Evolutionary conservation across 2,329 filamentous ascomycete species (phyloP), one percentile per base, ranked within the genome.

Genomic region (Dryadomyces quercivorus): DNA sequence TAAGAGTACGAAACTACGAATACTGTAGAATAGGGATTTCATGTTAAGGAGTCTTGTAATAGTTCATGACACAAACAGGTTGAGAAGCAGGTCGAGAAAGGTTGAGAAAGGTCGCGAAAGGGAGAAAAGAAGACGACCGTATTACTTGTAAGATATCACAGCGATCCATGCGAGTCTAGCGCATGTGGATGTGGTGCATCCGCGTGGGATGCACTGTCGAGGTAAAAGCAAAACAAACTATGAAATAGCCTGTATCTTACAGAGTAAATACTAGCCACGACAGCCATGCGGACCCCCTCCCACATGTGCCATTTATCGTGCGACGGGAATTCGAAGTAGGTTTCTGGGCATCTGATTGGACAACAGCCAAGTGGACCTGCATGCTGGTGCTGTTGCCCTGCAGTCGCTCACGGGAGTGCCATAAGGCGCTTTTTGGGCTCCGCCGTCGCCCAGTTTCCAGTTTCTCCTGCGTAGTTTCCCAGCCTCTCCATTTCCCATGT

Each of bases 401-500:
- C 47, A 13, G 10, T 16, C 15, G 34, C 18, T 31, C 12, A 20
- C 18, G 26, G 34, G 13, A 50, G 18, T 21, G 48, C 48, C 15
- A 34, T 50, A 50, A 40, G 38, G 36, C 15, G 49, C 38, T 16
- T 44, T 20, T 51, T 51, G 50, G 50, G 50, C 50, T 22, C 51
- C 21, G 26, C 20, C 7, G 47, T 45, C 47, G 36, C 31, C 56
- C 42, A n/a, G 18, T 9, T 9, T 8, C 26, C 12, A 31, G 9
- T 26, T n/a, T n/a, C n/a, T n/a, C n/a, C n/a, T n/a, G n/a, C n/a
- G n/a, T n/a, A n/a, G n/a, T n/a, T 18, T 16, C 64, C 66, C 66
- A 68, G 61, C 66, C 66, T 67, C 66, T 68, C 62, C 58, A 64
- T 64, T 68, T 66, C 22, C n/a, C 18, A 31, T 42, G 12, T n/a